Conservation (phyloP, 2,329 filamentous ascomycete genomes). For the Calonectria pseudoreteaudii region DNA sequence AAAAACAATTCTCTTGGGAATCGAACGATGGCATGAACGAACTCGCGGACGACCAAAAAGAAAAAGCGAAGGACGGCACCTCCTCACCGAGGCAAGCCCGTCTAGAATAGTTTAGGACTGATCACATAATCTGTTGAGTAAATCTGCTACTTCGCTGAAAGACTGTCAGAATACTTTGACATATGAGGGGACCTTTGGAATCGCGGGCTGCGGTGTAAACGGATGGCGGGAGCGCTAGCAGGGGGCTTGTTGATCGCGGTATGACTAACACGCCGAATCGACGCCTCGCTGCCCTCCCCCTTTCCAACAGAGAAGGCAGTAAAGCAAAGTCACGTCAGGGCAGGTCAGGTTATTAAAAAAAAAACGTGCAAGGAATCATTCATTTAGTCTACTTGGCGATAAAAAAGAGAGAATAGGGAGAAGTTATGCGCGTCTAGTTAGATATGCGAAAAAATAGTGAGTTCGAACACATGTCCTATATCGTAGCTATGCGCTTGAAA, state of each 20-base stretch:
- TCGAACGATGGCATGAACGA: neutral
- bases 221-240: neutral
- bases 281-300: neutral
- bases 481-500: neutral
- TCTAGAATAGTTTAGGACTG: neutral
- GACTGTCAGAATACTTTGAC: neutral
- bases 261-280: neutral
- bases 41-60: neutral
- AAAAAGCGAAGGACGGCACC: conserved; percentile 10
- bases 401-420: neutral
- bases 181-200: neutral
- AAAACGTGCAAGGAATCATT: neutral
- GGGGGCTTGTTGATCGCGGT: neutral
- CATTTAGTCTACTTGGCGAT: neutral
- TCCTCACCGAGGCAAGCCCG: neutral
- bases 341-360: too few species aligned
- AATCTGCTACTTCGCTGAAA: conserved; percentile 24
- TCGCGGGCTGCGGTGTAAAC: neutral
- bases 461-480: neutral
- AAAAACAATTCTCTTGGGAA: neutral
- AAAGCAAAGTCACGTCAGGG: neutral
- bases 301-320: neutral
- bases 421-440: neutral
- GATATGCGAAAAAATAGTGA: neutral
- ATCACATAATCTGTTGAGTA: neutral